Evolutionary conservation across 768 basidiomycete species (phyloP), one percentile per base, ranked within the genome.

Genomic region (Collybia sordida): DNA sequence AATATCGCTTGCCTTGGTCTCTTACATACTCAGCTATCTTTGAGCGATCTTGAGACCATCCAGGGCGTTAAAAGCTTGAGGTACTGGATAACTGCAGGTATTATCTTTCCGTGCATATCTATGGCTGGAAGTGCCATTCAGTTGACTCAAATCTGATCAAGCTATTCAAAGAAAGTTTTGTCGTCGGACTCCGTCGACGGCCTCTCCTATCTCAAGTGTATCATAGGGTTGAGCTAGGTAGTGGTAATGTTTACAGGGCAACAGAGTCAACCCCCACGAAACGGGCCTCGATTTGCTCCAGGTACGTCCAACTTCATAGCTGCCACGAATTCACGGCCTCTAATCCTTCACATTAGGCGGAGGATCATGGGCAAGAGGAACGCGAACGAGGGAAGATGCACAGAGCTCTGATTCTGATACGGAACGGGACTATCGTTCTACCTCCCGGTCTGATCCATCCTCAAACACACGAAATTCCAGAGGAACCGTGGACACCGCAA

Each of bases 331-430:
- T 22, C 24, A 7, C 6, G 21, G 25, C 22, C 23, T 35, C 40
- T 38, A 19, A 22, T 9, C 21, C 25, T 27, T 22, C 49, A 35
- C 12, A 15, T 35, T 45, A 75, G 68, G 72, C 57, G 56, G 57
- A 40, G 69, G 66, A n/a, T 55, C 64, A 42, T 71, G 69, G 69
- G 49, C 61, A 38, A 52, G 58, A 39, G 55, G 52, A 39, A 59
- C 59, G 31, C 55, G 42, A 35, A 58, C 52, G 45, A 53, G 55
- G 53, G 50, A 21, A 27, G 51, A 53, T 58, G 61, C 61, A 17
- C 66, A 60, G 24, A 68, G 68, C 52, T 76, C 79, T n/a, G 80
- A 81, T 59, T 78, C 78, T 28, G 73, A 79, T 50, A 82, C 81
- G 0, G 82, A 83, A 54, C 71, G 73, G 27, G 80, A 76, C 7